These are phyloP conservation scores for Phyllosticta citriasiana DNA, from an alignment of 2,329 filamentous ascomycete genomes.

Conservation along the genomic window DNA sequence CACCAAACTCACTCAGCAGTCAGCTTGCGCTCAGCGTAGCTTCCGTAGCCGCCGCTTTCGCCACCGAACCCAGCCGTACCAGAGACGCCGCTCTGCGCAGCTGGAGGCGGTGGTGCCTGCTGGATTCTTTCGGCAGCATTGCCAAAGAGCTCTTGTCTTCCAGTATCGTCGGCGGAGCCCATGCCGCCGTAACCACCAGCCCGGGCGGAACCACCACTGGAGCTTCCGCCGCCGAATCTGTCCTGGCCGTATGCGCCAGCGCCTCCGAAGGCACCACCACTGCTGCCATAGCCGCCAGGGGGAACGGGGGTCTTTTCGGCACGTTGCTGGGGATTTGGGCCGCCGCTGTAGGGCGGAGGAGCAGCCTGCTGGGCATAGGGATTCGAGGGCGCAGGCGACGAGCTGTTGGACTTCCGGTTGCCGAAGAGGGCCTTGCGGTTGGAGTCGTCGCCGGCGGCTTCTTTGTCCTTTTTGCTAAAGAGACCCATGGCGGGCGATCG, in stretches of 20 bases:
- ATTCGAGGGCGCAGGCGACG: constrained; percentile 38
- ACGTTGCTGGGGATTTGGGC: constrained; percentile 21
- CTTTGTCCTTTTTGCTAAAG: constrained; percentile 43
- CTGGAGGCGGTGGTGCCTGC: constrained; percentile 14
- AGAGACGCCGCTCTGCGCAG: constrained; percentile 21
- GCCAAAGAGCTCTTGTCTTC: constrained; percentile 57
- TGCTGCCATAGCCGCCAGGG: constrained; percentile 30
- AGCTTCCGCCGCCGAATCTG: constrained; percentile 36
- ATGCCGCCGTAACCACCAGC: constrained; percentile 35
- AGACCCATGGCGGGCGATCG: constrained; percentile 4
- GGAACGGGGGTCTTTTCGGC: constrained; percentile 37
- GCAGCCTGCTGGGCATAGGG: constrained; percentile 43
- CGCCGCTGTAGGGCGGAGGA: constrained; percentile 29
- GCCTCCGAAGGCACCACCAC: constrained; percentile 9
- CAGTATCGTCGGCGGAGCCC: constrained; percentile 40
- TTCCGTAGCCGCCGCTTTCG: constrained; percentile 31
- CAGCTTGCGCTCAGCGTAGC: constrained; percentile 62
- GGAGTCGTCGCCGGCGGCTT: constrained; percentile 41
- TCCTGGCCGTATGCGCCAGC: constrained; percentile 14
- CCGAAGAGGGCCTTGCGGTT: constrained; percentile 51
- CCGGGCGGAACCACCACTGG: background rate
- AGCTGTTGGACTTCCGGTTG: constrained; percentile 43
- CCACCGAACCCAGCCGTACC: constrained; percentile 15
- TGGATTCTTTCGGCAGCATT: constrained; percentile 43
- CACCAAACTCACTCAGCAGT: constrained; percentile 52